Conservation (phyloP, 768 basidiomycete species). For the Saitozyma sp. region DNA sequence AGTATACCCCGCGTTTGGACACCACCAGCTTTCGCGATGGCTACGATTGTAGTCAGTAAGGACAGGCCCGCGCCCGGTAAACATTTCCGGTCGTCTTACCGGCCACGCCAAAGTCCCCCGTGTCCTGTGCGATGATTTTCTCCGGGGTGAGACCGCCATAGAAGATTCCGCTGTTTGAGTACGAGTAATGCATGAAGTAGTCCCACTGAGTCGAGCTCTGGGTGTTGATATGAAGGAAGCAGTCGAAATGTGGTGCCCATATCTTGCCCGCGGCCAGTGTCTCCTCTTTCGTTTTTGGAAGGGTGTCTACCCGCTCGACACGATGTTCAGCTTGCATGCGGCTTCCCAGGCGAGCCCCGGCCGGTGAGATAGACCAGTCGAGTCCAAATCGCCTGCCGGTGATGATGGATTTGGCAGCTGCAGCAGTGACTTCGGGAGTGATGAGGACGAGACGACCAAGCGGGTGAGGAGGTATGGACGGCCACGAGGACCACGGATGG, state of each 20-base stretch:
- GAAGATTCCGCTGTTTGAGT: constrained; percentile 8
- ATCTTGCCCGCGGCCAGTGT: not conserved
- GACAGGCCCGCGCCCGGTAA: not conserved
- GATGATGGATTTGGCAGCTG: constrained; percentile 2
- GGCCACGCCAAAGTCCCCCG: constrained; percentile 17
- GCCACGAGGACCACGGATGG: constrained; percentile 17
- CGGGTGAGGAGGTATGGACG: constrained; percentile 8
- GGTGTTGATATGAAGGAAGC: constrained; percentile 14
- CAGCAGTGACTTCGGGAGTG: constrained; percentile 13
- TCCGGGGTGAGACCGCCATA: constrained; percentile 17
- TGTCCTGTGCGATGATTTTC: constrained; percentile 8
- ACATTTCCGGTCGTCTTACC: no score
- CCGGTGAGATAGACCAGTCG: constrained; percentile 12
- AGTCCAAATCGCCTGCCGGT: constrained; percentile 13
- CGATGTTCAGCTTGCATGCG: not conserved
- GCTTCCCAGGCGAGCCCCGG: constrained; percentile 3
- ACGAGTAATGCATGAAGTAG: constrained; percentile 16
- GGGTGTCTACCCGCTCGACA: constrained; percentile 2
- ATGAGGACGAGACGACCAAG: constrained; percentile 10
- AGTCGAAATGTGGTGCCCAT: constrained; percentile 13
- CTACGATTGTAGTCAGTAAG: not conserved
- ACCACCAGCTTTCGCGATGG: constrained; percentile 12
- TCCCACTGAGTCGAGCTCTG: constrained; percentile 19
- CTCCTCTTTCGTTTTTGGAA: not conserved
- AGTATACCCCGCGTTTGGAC: constrained; percentile 11